Conservation (phyloP, 257 asterid genomes). For the Solanum gracilifrons region DNA sequence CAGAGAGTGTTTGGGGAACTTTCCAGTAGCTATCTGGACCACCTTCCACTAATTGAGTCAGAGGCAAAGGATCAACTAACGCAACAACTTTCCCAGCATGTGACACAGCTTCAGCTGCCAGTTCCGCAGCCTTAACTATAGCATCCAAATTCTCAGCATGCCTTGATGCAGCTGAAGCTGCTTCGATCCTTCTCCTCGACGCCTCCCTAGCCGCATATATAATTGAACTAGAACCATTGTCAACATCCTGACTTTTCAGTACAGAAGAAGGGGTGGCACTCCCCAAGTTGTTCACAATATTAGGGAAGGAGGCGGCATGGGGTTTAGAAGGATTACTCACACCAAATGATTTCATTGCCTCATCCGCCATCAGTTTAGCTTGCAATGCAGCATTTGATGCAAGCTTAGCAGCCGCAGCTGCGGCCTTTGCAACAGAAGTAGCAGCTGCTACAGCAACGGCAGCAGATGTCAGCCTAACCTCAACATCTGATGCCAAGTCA, state of each 20-base stretch:
- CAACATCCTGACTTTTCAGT: conserved; percentile 37
- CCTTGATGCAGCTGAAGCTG: conserved; percentile 92
- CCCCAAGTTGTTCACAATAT: conserved; percentile 20
- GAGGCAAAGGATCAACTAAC: conserved; percentile 70
- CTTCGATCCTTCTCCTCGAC: conserved; percentile 78
- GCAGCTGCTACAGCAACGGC: conserved; percentile 91
- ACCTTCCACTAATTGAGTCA: conserved; percentile 51
- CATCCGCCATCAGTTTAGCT: conserved; percentile 86
- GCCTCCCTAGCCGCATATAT: conserved; percentile 91
- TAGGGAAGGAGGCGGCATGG: conserved; percentile 14
- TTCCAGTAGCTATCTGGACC: conserved; percentile 77
- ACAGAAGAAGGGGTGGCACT: conserved; percentile 56
- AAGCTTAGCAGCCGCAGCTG: conserved; percentile 92
- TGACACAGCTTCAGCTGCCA: conserved; percentile 93
- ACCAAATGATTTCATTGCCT: conserved; percentile 37
- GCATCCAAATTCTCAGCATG: conserved; percentile 92
- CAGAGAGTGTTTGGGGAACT: conserved; percentile 16
- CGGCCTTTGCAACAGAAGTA: conserved; percentile 94
- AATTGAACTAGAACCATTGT: conserved; percentile 38
- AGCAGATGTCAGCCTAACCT: conserved; percentile 76
- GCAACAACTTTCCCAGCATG: conserved; percentile 86
- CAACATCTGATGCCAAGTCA: conserved; percentile 48
- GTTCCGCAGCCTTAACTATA: conserved; percentile 85
- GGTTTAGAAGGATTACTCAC: conserved; percentile 8
- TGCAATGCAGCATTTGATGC: conserved; percentile 80